phyloP scores from a whole-genome alignment of 2,329 filamentous ascomycete species.

The Fusarium sp. region DNA sequence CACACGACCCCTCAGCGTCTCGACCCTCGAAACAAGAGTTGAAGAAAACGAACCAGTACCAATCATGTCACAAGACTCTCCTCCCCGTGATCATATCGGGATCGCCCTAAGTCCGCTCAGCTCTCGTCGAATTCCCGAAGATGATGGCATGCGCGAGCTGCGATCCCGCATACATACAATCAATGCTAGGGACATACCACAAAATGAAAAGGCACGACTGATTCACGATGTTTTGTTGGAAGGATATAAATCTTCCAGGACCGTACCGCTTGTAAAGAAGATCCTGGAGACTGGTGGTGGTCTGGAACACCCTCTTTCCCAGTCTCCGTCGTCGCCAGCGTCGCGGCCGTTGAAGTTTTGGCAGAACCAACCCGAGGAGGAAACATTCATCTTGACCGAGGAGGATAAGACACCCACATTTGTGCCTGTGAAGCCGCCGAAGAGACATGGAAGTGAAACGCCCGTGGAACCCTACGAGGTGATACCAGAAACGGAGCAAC shows the following conservation, averaged over 20 bases:
- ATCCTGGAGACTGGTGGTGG: constrained; percentile 34
- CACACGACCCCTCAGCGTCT: constrained; percentile 53
- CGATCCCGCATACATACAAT: constrained; percentile 78
- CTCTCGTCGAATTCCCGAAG: constrained; percentile 72
- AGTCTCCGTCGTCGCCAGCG: constrained; percentile 58
- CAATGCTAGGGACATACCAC: constrained; percentile 71
- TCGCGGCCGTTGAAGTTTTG: constrained; percentile 71
- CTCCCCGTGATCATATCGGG: constrained; percentile 54
- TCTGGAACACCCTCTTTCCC: constrained; percentile 55
- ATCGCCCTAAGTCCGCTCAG: constrained; percentile 52
- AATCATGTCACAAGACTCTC: constrained; percentile 41
- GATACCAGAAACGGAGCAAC: constrained; percentile 50
- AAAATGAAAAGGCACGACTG: constrained; percentile 77
- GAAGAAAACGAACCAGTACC: constrained; percentile 48
- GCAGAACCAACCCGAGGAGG: constrained; percentile 65
- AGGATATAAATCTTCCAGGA: constrained; percentile 67
- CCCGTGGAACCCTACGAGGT: constrained; percentile 41
- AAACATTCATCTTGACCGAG: constrained; percentile 67
- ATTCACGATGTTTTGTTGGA: constrained; percentile 82
- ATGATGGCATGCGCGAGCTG: constrained; percentile 82
- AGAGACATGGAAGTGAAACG: constrained; percentile 63
- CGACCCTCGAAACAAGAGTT: constrained; percentile 55
- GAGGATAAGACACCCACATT: constrained; percentile 79
- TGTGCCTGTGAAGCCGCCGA: constrained; percentile 67
- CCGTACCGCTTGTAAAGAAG: constrained; percentile 33